Percentiles rank a stretch among this genome's conserved stretches.
Evolutionary conservation across 164 flowering plant species (phyloP).

Genomic region (Echeveria elegans): DNA sequence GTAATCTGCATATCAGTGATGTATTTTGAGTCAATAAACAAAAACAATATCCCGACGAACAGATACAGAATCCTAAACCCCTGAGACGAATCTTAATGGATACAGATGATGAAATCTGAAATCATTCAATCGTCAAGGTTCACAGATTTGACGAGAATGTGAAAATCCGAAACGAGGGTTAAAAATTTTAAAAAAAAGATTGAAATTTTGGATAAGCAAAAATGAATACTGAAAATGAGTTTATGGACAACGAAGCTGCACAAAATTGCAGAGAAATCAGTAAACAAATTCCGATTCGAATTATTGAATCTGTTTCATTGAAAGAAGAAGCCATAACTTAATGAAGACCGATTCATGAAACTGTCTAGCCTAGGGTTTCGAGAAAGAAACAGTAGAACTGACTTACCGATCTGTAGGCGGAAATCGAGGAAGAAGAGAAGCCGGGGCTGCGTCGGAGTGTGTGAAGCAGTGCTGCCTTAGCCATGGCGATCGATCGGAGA

Average conservation of each 20-base stretch:
- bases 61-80: too few relatives aligned
- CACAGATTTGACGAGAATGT: neutral
- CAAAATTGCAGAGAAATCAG: neutral
- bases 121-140: neutral
- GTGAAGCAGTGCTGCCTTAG: neutral
- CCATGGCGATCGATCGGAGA: neutral
- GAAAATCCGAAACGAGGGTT: neutral
- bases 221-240: neutral
- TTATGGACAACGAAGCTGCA: neutral
- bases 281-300: too few relatives aligned
- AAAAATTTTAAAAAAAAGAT: too few relatives aligned
- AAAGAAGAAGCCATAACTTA: neutral
- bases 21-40: neutral
- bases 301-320: too few relatives aligned
- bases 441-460: slow-evolving; percentile 31
- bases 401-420: slow-evolving; percentile 22
- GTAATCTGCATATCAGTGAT: slow-evolving; percentile 31
- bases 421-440: slow-evolving; percentile 31
- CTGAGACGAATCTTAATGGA: neutral
- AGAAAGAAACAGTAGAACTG: neutral
- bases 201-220: neutral
- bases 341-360: neutral
- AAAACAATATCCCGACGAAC: neutral
- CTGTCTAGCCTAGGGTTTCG: neutral
- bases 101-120: too few relatives aligned